Evolutionary conservation across 805 yeast species (phyloP), one percentile per base, ranked within the genome.

Genomic region (Pachysolen tannophilus): DNA sequence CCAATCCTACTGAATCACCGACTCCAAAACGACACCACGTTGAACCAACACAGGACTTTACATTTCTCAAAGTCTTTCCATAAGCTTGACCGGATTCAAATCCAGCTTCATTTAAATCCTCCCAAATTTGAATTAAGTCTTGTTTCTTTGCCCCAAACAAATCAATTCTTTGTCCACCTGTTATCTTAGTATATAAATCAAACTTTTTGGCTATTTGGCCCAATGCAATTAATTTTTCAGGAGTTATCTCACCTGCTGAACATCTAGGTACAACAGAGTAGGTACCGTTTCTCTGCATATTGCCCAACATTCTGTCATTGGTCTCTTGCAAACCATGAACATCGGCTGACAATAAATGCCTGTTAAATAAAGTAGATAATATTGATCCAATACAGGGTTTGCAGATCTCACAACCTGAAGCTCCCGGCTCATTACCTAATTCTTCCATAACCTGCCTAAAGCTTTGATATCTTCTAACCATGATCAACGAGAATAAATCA

Each of bases 21-120:
- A 58, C 56, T 32, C 63, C 63, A 33, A 49, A 58, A 26, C 63
- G 48, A 39, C 63, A 58, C 63, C 63, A 58, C 1, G 63, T 57
- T 2, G 61, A 49, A 5, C 63, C 63, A 26, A 58, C 63, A 43
- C 63, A 58, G 1, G 63, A 58, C 41, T 58, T 58, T 35, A 58
- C 63, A 26, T 58, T 54, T 31, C 63, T 48, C 37, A 58, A 41
- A 18, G 56, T 48, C 42, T 58, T 58, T 28, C 63, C 63, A 39
- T 58, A 58, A 7, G 59, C 64, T 37, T 58, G 64, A 6, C 64
- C 64, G 35, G 60, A 51, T 37, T 58, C 64, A 38, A 58, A 56
- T 2, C 61, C 63, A 28, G 47, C 49, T 6, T 40, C 38, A 32
- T 52, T 48, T 8, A 57, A 42, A 29, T 56, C 60, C 16, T 47